Base-by-base conservation (phyloP, 495 filamentous ascomycete genomes). In the Aspergillus asperescens region DNA sequence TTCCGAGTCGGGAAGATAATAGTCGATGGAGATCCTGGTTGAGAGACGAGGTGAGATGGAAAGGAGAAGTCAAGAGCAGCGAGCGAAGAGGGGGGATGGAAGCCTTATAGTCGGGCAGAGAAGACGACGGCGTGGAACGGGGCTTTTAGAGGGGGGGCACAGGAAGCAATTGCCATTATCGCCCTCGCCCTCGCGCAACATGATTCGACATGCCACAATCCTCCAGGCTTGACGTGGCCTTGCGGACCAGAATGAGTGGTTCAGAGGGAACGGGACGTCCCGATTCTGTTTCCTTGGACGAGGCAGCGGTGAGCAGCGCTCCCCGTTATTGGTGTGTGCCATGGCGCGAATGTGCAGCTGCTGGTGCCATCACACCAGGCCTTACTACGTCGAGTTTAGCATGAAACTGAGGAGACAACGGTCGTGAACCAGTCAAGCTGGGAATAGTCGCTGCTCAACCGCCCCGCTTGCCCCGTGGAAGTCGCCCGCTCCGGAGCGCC, bases 41-140 rank as follows among this genome's bases (percentile, higher is more conserved):
- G 39, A 47, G 29, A 29, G 19, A 19, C 19, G 28, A 19, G 32
- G 4, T 46, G 47, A 47, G 44, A 35, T 47, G 16, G 44, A 50
- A 50, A 56, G 48, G 52, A 52, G 41, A 48, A 39, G 39, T 46
- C 40, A 39, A 54, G 48, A 52, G 41, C 32, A 57, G 38, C 43
- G 39, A 15, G 24, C 19, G 49, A 49, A 35, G 24, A 15, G 48
- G 60, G 64, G 63, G 50, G 59, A 65, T 56, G 56, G 56, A 40
- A 59, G 52, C 60, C 52, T 66, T 68, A 67, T 68, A 62, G 56
- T 41, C n/a, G n/a, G 23, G 48, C 18, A 16, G 50, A 37, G 48
- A 25, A 20, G n/a, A 29, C 18, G 44, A 47, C 45, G 52, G 44
- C 23, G 19, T 31, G 49, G 56, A 32, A 47, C 35, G n/a, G n/a